Evolutionary conservation across 2,329 filamentous ascomycete species (phyloP).

Genomic region (Paecilomyces fulvus): DNA sequence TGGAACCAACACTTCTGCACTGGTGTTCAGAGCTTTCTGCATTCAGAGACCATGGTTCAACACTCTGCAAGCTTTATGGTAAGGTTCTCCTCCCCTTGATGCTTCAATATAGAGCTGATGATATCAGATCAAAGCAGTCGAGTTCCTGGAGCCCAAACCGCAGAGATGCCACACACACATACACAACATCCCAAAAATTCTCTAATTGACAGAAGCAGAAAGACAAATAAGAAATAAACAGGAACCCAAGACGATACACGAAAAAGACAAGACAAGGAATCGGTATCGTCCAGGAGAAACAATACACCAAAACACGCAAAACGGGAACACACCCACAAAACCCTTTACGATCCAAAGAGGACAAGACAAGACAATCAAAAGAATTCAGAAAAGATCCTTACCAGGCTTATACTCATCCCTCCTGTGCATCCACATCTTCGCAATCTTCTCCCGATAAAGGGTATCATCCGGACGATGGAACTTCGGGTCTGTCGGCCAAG

Average conservation of each 20-base stretch:
- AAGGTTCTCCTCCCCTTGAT: not conserved
- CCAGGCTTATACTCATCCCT: constrained; percentile 30
- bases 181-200: not conserved
- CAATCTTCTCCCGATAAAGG: constrained; percentile 42
- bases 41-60: no score
- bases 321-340: not conserved
- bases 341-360: not conserved
- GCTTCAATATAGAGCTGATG: not conserved
- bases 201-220: not conserved
- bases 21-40: not conserved
- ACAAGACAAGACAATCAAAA: constrained; percentile 1
- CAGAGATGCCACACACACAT: not conserved
- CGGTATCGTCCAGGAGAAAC: not conserved
- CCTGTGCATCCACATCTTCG: constrained; percentile 39
- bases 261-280: not conserved
- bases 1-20: not conserved
- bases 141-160: not conserved
- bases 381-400: constrained; percentile 11
- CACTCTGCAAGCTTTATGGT: not conserved
- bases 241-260: not conserved
- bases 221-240: not conserved
- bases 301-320: not conserved
- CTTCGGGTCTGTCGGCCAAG: constrained; percentile 28
- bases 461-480: constrained; percentile 32
- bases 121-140: not conserved